phyloP scores from a whole-genome alignment of 495 filamentous ascomycete species.

The Daldinia caldariorum region DNA sequence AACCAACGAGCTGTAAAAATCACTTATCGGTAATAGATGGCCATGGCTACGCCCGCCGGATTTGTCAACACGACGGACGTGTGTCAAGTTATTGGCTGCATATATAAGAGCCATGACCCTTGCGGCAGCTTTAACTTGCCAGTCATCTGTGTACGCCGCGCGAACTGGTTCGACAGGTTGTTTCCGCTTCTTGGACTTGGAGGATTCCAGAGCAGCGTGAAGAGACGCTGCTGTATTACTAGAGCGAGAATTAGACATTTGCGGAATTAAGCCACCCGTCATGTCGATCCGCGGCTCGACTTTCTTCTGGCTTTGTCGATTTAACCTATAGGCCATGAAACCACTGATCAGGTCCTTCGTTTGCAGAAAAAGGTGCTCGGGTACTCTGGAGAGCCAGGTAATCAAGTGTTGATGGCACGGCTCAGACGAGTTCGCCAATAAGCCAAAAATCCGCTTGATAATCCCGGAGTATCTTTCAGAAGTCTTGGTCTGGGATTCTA shows the following conservation, averaged over 20 bases:
- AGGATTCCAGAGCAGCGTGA: slow-evolving; percentile 76
- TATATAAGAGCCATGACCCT: slow-evolving; percentile 86
- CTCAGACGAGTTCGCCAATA: slow-evolving; percentile 78
- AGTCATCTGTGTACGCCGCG: slow-evolving; percentile 81
- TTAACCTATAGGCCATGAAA: slow-evolving; percentile 85
- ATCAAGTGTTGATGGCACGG: slow-evolving; percentile 85
- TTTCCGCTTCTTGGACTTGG: slow-evolving; percentile 50
- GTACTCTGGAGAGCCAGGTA: slow-evolving; percentile 82
- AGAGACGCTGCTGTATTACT: slow-evolving; percentile 71
- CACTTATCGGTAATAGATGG: slow-evolving; percentile 77
- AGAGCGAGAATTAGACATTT: slow-evolving; percentile 67
- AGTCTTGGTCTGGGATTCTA: slow-evolving; percentile 33
- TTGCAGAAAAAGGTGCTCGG: slow-evolving; percentile 72
- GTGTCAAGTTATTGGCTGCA: slow-evolving; percentile 75
- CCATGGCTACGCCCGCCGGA: slow-evolving; percentile 55
- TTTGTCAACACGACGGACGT: slow-evolving; percentile 46
- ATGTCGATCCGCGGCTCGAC: slow-evolving; percentile 64
- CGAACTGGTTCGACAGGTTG: slow-evolving; percentile 64
- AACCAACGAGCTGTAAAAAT: slow-evolving; percentile 87
- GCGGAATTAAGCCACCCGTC: slow-evolving; percentile 75
- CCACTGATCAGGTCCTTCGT: slow-evolving; percentile 78
- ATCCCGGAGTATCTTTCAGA: slow-evolving; percentile 75
- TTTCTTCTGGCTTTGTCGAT: slow-evolving; percentile 75
- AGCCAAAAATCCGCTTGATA: slow-evolving; percentile 84
- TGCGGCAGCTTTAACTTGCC: slow-evolving; percentile 87